Evolutionary conservation across 129 eudicot genomes (phyloP).

Genomic region (Chrysanthemum makinoi): DNA sequence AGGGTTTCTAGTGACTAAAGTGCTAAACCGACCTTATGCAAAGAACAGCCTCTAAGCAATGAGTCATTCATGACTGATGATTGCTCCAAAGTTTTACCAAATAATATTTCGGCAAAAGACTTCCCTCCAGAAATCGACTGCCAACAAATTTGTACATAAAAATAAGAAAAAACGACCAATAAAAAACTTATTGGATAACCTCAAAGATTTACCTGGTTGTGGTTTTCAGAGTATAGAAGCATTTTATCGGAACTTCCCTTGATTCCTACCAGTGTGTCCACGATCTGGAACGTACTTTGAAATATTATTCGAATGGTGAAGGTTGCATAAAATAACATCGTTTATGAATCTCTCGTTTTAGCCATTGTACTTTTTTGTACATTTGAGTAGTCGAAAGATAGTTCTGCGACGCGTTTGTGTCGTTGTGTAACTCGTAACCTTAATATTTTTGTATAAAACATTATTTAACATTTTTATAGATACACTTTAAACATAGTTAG

Average conservation of each 20-base stretch:
- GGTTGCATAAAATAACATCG: no score
- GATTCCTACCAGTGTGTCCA: conserved; percentile 62
- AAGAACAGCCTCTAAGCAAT: conserved; percentile 72
- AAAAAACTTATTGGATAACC: background rate
- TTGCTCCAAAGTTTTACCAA: conserved; percentile 46
- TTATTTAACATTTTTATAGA: no score
- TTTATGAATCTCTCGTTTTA: no score
- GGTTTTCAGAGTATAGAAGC: conserved; percentile 93
- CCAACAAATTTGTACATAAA: conserved; percentile 18
- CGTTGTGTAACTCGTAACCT: no score
- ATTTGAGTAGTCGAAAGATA: no score
- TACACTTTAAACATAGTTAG: no score
- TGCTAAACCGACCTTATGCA: conserved; percentile 70
- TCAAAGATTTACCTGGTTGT: conserved; percentile 66
- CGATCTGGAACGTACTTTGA: conserved; percentile 47
- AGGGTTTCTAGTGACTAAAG: background rate
- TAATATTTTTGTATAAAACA: no score
- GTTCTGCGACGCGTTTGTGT: no score
- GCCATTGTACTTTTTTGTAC: no score
- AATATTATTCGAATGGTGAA: background rate
- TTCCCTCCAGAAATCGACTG: conserved; percentile 98
- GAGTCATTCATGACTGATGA: conserved; percentile 44
- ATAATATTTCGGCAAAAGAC: conserved; percentile 82
- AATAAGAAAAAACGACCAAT: background rate
- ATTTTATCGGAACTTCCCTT: conserved; percentile 59